Evolutionary conservation across 2,329 filamentous ascomycete genomes (phyloP), one percentile per base, ranked within the genome.

Genomic region (Xylariaceae sp.): DNA sequence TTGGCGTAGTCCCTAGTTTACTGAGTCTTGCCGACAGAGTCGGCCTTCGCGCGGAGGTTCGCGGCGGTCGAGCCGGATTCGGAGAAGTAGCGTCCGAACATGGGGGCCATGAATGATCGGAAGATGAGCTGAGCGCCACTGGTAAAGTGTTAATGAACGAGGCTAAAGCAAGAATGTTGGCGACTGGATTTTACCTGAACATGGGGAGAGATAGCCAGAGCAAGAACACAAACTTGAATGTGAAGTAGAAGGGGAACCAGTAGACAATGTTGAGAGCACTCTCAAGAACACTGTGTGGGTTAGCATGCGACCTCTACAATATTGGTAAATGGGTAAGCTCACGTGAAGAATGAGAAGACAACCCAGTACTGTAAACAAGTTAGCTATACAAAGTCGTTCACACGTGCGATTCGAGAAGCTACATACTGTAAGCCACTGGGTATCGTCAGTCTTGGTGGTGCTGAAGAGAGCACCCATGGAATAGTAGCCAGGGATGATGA

Each of bases 211-310:
- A 84, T 75, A 98, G 90, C 93, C 93, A 98, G 68, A 98, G 84
- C 62, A 97, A 80, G 69, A 97, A 86, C 66, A 94, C 76, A 67
- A 98, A 96, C 82, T 98, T 98, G 86, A 98, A 97, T 67, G 91
- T 92, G 74, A 88, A 98, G 86, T 98, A 98, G 77, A 98, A 98
- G 66, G 93, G 86, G 77, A 94, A 89, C 88, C 88, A 94, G 80
- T 93, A 93, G 54, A 92, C 86, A 54, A 89, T 86, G 71, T 79
- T 90, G 63, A 94, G 72, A 51, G 86, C 78, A 69, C 86, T 90
- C 79, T 94, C 88, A 59, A 89, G 65, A 40, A 93, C 86, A 52
- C 77, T 83, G 56, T 12, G 39, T 44, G 20, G 21, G 32, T 54
- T 44, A 55, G n/a, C n/a, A n/a, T n/a, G 55, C 37, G 25, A 47